Percentiles rank a stretch among this genome's conserved stretches.
Evolutionary conservation across 148 eudicot species (phyloP).

Genomic region (Rhododendron molle): DNA sequence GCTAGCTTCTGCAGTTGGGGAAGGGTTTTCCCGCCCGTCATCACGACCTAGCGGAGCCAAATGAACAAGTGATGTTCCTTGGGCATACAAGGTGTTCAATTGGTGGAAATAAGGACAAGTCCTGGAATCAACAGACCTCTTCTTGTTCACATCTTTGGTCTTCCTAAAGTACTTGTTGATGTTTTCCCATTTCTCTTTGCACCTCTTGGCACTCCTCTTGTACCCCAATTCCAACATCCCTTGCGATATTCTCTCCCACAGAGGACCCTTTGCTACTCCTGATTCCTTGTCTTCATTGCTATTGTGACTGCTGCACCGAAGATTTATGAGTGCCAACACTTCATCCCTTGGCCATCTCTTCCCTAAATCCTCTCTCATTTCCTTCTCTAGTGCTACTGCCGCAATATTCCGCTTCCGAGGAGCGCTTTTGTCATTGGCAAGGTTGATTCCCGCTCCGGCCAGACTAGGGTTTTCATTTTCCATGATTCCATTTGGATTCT

Average conservation of each 20-base stretch:
- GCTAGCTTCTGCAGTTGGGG: background rate
- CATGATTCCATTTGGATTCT: constrained; percentile 8
- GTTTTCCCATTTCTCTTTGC: constrained; percentile 98
- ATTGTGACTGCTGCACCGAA: constrained; percentile 46
- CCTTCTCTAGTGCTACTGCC: background rate
- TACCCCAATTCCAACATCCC: constrained; percentile 74
- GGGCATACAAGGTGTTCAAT: constrained; percentile 56
- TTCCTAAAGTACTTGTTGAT: constrained; percentile 92
- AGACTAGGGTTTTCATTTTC: constrained; percentile 36
- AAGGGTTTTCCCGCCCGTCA: constrained; percentile 22
- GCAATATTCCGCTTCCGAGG: constrained; percentile 1
- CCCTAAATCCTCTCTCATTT: constrained; percentile 39
- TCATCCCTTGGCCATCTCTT: constrained; percentile 94
- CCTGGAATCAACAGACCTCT: constrained; percentile 73
- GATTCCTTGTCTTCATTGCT: constrained; percentile 19
- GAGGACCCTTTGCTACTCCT: constrained; percentile 40
- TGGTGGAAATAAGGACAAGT: constrained; percentile 94
- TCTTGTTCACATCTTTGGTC: constrained; percentile 83
- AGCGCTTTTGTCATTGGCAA: background rate
- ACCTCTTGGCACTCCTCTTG: constrained; percentile 79
- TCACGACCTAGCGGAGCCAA: constrained; percentile 15
- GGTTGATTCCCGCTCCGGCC: background rate
- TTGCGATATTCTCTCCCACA: constrained; percentile 91
- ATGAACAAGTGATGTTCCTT: constrained; percentile 30
- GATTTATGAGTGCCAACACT: constrained; percentile 73